These are phyloP conservation scores for Xylariaceae sp. DNA, from an alignment of 2,329 filamentous ascomycete species.

Conservation along the genomic window DNA sequence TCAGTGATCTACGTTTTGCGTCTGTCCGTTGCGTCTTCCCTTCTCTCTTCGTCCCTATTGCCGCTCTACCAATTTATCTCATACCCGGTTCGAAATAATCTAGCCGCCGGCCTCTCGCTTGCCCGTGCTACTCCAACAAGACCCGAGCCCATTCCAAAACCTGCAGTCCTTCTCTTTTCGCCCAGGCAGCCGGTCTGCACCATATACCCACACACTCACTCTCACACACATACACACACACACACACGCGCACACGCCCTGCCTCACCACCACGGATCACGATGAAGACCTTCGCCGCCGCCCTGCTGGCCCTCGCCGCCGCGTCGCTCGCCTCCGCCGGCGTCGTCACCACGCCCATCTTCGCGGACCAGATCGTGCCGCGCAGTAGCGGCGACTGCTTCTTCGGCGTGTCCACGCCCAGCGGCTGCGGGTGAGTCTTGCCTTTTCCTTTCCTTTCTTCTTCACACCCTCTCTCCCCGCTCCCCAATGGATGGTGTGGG, in stretches of 20 bases:
- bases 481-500: too few species aligned
- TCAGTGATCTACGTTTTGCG: constrained; percentile 9
- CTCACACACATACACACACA: too few species aligned
- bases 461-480: too few species aligned
- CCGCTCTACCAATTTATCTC: too few species aligned
- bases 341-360: constrained; percentile 49
- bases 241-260: too few species aligned
- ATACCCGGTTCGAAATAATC: too few species aligned
- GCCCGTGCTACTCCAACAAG: too few species aligned
- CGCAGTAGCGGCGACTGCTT: constrained; percentile 43
- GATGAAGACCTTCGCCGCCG: constrained; percentile 33
- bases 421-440: constrained; percentile 49
- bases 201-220: background rate
- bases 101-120: too few species aligned
- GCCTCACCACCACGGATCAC: constrained; percentile 9
- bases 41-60: too few species aligned
- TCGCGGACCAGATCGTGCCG: constrained; percentile 42
- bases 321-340: constrained; percentile 42
- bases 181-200: background rate
- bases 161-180: too few species aligned
- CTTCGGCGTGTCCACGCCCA: constrained; percentile 48
- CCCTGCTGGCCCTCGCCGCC: constrained; percentile 35
- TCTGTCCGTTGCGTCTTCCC: too few species aligned
- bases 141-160: too few species aligned
- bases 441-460: constrained; percentile 6